Base-by-base conservation (phyloP, 495 filamentous ascomycete species). In the Penicillium turbatum region DNA sequence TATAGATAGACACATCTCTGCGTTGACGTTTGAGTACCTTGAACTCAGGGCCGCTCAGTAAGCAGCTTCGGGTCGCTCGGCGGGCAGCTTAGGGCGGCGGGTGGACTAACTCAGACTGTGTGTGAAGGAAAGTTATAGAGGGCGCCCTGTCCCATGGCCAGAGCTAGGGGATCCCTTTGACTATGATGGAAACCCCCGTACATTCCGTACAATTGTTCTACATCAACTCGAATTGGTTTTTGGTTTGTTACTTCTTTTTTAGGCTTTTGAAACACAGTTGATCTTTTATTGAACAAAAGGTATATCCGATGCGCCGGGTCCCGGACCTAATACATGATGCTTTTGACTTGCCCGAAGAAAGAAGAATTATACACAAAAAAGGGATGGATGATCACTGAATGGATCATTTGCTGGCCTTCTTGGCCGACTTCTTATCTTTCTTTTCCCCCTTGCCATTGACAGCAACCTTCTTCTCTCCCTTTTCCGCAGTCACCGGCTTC, bases 341-440 rank as follows among this genome's bases (percentile, higher is more conserved):
- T 70, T 72, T 70, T 59, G 50, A 55, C 51, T 53, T 59, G 62
- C 59, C 60, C 48, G 39, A 54, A 52, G 45, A 59, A 51, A 43
- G 40, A 42, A 42, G 40, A 43, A 30, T 44, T 62, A 64, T 53
- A 64, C 53, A 59, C 56, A 65, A 51, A 63, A 4, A 42, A 56
- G 15, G 29, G 38, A 50, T 6, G 42, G 51, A 67, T 48, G 54
- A 47, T 64, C 51, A 60, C 15, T 37, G 51, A 46, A 38, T 48
- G 54, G 48, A 54, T 70, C 59, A 68, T 69, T 75, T 77, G 54
- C 38, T 56, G 27, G 62, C 56, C 62, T 75, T 75, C 69, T 72
- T 75, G 38, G 54, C 32, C 27, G 65, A 44, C 54, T 70, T 70
- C 55, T 65, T 69, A 30, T 66, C 67, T 30, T 57, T 54, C 57